Base-by-base conservation (phyloP, 768 basidiomycete species). In the Boletus pseudo-olivaceus region DNA sequence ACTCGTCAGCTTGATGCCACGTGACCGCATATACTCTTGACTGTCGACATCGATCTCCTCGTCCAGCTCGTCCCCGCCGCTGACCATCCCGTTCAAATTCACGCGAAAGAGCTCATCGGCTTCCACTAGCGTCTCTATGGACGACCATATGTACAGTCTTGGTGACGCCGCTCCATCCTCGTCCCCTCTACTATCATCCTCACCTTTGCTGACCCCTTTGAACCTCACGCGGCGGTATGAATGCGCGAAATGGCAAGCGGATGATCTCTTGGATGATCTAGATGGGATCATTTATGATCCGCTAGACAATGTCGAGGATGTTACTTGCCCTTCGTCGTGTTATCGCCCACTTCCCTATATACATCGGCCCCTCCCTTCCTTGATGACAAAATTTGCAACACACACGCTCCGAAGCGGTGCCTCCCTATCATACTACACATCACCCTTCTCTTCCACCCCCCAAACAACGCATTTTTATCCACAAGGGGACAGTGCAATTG, bases 21-120 rank as follows among this genome's bases (percentile, higher is more conserved):
- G 68, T 70, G 69, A 70, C 60, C 55, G 54, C 64, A 70, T 70
- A 67, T 49, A 51, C 54, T 58, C 60, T 68, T 63, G 47, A 30
- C 59, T 23, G 44, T 47, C 57, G 60, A 72, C 68, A 40, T 56
- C 68, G 53, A 70, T 70, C 68, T 63, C 58, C 51, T 62, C 59
- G 11, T 47, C 42, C 41, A 27, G 40, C 49, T 50, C 49, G 17
- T 23, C 47, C 27, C 53, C 59, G 19, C 54, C 60, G 32, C 55
- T 46, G 33, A 19, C 51, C 19, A 29, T 65, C 27, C 64, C 70
- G n/a, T 38, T 56, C 51, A 58, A 49, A 33, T 57, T 54, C 39
- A 66, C 56, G 35, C 61, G 68, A 47, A 68, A 61, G 54, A 59
- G 58, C 40, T 62, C 69, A 2, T 60, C 59, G 0, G 45, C 63